Evolutionary conservation across 129 eudicot genomes (phyloP).

Genomic region (Scalesia atractyloides): DNA sequence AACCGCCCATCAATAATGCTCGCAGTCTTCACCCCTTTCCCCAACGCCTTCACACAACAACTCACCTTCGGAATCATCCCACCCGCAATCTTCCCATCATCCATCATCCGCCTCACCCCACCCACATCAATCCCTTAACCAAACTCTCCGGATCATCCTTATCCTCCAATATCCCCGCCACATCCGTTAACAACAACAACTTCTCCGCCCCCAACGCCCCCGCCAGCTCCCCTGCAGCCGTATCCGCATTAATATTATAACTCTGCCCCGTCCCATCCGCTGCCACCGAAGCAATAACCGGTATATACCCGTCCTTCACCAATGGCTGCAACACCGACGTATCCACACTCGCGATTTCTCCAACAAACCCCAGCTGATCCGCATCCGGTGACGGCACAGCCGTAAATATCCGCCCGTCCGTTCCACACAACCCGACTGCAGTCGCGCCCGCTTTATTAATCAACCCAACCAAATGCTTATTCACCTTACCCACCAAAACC

Average conservation of each 20-base stretch:
- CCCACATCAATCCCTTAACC: slow-evolving; percentile 68
- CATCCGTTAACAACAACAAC: slow-evolving; percentile 81
- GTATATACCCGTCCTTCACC: slow-evolving; percentile 60
- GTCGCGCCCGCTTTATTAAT: slow-evolving; percentile 89
- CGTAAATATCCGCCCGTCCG: slow-evolving; percentile 74
- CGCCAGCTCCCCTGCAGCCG: slow-evolving; percentile 92
- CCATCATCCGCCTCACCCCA: slow-evolving; percentile 75
- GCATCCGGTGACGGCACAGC: slow-evolving; percentile 75
- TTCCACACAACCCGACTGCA: slow-evolving; percentile 80
- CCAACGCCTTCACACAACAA: slow-evolving; percentile 74
- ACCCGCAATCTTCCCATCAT: slow-evolving; percentile 79
- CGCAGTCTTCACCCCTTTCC: slow-evolving; percentile 77
- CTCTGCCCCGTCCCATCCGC: slow-evolving; percentile 73
- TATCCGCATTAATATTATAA: slow-evolving; percentile 86
- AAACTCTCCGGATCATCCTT: slow-evolving; percentile 62
- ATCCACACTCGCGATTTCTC: slow-evolving; percentile 74
- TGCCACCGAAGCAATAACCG: slow-evolving; percentile 95
- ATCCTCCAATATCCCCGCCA: slow-evolving; percentile 75
- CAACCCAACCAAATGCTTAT: slow-evolving; percentile 68
- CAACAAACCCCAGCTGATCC: slow-evolving; percentile 79
- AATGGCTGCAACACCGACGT: slow-evolving; percentile 65
- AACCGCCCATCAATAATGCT: slow-evolving; percentile 92
- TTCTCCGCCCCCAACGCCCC: slow-evolving; percentile 92
- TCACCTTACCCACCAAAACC: slow-evolving; percentile 91
- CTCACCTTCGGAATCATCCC: slow-evolving; percentile 97